These are phyloP conservation scores for Capsicum baccatum DNA, from an alignment of 257 asterid genomes.

Conservation along the genomic window DNA sequence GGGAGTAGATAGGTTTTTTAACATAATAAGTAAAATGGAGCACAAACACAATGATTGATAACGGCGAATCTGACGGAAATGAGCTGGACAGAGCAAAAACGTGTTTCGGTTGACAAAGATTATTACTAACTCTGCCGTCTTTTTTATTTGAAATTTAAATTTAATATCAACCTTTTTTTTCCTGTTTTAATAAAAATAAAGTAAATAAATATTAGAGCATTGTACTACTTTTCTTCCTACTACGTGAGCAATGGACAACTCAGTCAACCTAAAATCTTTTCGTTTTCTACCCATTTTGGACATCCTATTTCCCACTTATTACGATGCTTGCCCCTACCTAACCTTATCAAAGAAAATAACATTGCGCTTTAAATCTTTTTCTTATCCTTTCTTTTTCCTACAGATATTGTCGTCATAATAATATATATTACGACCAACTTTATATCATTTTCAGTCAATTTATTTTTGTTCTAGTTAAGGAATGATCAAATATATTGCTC, in stretches of 20 bases:
- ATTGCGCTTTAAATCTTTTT: not conserved
- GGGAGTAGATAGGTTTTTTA: no score
- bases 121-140: constrained; percentile 30
- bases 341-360: not conserved
- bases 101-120: constrained; percentile 32
- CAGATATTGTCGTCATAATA: not conserved
- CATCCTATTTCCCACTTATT: not conserved
- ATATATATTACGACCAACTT: not conserved
- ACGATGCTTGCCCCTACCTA: not conserved
- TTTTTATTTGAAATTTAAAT: not conserved
- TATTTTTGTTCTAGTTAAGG: not conserved
- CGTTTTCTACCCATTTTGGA: not conserved
- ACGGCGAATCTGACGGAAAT: constrained; percentile 25
- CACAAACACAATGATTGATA: not conserved
- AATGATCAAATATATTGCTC: not conserved
- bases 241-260: not conserved
- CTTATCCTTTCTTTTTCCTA: not conserved
- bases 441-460: not conserved
- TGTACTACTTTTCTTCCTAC: not conserved
- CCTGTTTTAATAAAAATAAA: not conserved
- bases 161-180: not conserved
- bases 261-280: not conserved
- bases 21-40: no score
- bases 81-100: not conserved
- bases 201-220: no score